phyloP scores from a whole-genome alignment of 1,284 basidiomycete species.

The Heterobasidion irregulare region DNA sequence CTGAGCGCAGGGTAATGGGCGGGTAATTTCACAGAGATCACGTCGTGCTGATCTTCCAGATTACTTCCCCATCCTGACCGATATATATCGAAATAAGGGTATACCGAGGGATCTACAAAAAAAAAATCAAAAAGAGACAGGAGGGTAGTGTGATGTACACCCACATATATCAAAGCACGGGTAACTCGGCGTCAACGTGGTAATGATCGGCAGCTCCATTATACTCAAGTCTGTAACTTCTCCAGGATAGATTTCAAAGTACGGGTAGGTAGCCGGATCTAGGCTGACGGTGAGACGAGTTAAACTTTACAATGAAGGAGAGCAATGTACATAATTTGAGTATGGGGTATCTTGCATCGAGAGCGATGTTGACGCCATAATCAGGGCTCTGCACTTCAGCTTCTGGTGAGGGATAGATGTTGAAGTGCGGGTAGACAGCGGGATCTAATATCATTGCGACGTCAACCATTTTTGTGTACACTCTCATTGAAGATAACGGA shows the following conservation, averaged over 20 bases:
- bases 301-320: neutral
- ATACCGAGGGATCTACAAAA: constrained; percentile 10
- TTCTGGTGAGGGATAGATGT: constrained; percentile 15
- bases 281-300: neutral
- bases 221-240: constrained; percentile 3
- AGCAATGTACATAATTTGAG: neutral
- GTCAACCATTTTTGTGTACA: neutral
- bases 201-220: constrained; percentile 2
- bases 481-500: neutral
- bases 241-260: constrained; percentile 8
- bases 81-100: constrained; percentile 23
- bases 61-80: constrained; percentile 8
- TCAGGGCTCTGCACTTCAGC: neutral
- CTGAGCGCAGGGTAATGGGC: constrained; percentile 16
- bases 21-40: constrained; percentile 5
- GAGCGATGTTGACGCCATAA: neutral
- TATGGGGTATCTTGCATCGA: neutral
- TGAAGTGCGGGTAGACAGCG: constrained; percentile 12
- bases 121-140: constrained; percentile 1
- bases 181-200: constrained; percentile 9
- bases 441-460: constrained; percentile 4
- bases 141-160: neutral
- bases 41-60: neutral
- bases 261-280: constrained; percentile 16
- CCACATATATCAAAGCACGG: constrained; percentile 16